Evolutionary conservation across 768 basidiomycete species (phyloP).

Genomic region (Suillus clintonianus): DNA sequence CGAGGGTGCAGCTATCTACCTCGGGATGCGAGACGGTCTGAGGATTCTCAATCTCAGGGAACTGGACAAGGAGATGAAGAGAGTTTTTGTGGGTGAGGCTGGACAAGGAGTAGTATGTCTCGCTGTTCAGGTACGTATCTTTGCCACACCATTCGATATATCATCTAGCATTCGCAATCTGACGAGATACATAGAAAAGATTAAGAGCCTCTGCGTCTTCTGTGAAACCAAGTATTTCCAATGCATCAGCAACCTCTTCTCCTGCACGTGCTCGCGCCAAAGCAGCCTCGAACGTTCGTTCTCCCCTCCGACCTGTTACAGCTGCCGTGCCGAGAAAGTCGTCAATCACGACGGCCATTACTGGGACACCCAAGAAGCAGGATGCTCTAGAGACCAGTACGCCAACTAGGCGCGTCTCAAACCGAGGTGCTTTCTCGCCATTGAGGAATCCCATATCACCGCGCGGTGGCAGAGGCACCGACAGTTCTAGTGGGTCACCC

Average conservation of each 20-base stretch:
- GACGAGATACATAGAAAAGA: slow-evolving; percentile 12
- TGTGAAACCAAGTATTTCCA: neutral
- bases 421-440: slow-evolving; percentile 7
- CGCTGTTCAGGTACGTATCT: slow-evolving; percentile 52
- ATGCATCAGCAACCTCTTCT: slow-evolving; percentile 14
- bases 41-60: slow-evolving; percentile 64
- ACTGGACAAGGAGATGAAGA: slow-evolving; percentile 64
- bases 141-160: neutral
- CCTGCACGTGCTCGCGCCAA: slow-evolving; percentile 8
- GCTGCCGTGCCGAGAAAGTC: neutral
- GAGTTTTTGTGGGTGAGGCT: slow-evolving; percentile 49
- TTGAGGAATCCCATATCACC: slow-evolving; percentile 1
- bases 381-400: neutral
- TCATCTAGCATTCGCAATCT: neutral
- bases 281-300: slow-evolving; percentile 2
- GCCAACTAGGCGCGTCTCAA: neutral
- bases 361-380: neutral
- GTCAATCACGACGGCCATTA: slow-evolving; percentile 16
- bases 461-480: neutral
- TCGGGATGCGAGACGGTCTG: slow-evolving; percentile 68
- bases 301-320: neutral
- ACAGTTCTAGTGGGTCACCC: neutral
- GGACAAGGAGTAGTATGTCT: slow-evolving; percentile 53
- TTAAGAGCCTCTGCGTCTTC: slow-evolving; percentile 8
- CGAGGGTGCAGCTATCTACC: slow-evolving; percentile 66